These are phyloP conservation scores for Stenocarpella maydis DNA, from an alignment of 2,329 filamentous ascomycete genomes.

Conservation along the genomic window DNA sequence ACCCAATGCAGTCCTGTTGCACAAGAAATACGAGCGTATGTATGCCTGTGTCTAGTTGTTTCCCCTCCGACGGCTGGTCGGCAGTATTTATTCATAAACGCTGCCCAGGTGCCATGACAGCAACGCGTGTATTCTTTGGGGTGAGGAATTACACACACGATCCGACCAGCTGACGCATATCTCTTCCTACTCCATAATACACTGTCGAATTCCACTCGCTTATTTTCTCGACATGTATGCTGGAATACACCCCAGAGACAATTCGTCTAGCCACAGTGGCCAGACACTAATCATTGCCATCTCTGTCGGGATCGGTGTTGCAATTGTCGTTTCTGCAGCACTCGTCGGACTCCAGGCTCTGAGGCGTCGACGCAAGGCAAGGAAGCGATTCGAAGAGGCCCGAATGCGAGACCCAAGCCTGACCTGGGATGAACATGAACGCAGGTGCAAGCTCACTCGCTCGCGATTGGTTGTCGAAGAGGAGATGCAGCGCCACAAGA, in stretches of 20 bases:
- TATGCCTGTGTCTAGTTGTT: not conserved
- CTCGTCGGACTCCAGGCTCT: conserved; percentile 25
- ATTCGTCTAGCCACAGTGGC: not conserved
- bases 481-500: conserved; percentile 37
- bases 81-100: not conserved
- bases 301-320: not conserved
- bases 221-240: conserved; percentile 4
- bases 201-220: conserved; percentile 4
- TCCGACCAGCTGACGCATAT: not conserved
- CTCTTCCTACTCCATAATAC: not conserved
- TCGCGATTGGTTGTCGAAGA: conserved; percentile 38
- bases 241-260: not conserved
- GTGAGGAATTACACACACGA: not conserved
- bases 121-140: not conserved
- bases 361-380: conserved; percentile 28
- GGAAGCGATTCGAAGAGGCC: conserved; percentile 32
- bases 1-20: conserved; percentile 15
- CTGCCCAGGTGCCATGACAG: not conserved
- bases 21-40: conserved; percentile 15
- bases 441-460: conserved; percentile 35
- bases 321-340: conserved; percentile 3
- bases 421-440: conserved; percentile 38
- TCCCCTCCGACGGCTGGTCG: conserved; percentile 7
- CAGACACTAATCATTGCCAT: conserved; percentile 12
- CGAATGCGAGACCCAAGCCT: conserved; percentile 37